Evolutionary conservation across 2,329 filamentous ascomycete genomes (phyloP).

Genomic region (Botrytis galanthina): DNA sequence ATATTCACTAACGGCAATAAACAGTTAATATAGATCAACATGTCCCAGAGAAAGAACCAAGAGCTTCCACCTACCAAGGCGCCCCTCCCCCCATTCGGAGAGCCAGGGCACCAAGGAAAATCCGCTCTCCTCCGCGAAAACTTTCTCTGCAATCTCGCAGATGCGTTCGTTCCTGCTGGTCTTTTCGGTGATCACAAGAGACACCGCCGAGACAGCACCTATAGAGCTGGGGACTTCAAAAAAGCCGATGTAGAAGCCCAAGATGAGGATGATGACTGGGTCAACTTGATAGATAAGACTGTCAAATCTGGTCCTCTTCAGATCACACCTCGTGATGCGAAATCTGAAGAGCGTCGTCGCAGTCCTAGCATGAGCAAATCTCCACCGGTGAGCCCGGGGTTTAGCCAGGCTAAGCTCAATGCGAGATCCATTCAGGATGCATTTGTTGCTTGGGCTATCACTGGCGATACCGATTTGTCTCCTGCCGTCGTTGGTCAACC

Average conservation of each 20-base stretch:
- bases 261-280: neutral
- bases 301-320: neutral
- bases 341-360: neutral
- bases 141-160: conserved; percentile 4
- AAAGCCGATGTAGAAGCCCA: neutral
- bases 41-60: neutral
- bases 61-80: neutral
- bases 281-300: neutral
- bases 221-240: neutral
- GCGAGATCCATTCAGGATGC: neutral
- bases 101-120: neutral
- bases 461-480: neutral
- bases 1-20: neutral
- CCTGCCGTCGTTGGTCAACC: neutral
- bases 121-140: conserved; percentile 1
- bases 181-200: neutral
- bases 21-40: neutral
- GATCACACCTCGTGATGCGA: neutral
- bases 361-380: neutral
- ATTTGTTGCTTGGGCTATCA: neutral
- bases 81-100: neutral
- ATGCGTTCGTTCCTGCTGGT: neutral
- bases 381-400: neutral
- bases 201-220: neutral
- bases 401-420: neutral